Conservation (phyloP, 73 alveolate genomes). For the Paramecium bursaria region DNA sequence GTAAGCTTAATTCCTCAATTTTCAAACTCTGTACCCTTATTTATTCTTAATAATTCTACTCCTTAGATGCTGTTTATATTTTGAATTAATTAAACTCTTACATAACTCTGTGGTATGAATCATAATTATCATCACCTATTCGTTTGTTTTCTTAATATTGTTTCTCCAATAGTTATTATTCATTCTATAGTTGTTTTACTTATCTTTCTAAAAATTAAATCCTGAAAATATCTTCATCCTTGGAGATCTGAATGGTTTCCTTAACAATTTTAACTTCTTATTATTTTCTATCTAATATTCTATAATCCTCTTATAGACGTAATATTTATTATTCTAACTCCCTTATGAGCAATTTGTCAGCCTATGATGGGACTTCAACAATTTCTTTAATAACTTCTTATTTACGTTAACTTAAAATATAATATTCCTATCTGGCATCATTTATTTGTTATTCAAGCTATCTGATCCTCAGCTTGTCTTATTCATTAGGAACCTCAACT, state of each 20-base stretch:
- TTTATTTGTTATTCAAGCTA: constrained; percentile 10
- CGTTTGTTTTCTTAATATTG: not conserved
- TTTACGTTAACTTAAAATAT: constrained; percentile 1
- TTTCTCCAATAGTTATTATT: not conserved
- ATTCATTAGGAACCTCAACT: constrained; percentile 34
- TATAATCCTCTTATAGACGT: not conserved
- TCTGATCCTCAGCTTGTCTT: constrained; percentile 10
- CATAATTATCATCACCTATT: too few relatives aligned
- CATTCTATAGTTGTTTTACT: not conserved
- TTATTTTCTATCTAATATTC: not conserved
- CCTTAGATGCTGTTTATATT: too few relatives aligned
- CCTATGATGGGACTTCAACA: constrained; percentile 40
- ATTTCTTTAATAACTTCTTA: constrained; percentile 59
- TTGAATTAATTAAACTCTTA: not conserved
- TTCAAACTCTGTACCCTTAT: too few relatives aligned
- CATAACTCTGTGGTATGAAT: not conserved
- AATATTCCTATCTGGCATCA: not conserved
- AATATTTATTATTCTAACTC: constrained; percentile 19
- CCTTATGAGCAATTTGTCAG: constrained; percentile 5
- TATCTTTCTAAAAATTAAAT: constrained; percentile 17
- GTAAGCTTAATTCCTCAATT: too few relatives aligned
- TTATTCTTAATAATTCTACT: not conserved
- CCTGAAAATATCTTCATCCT: constrained; percentile 14
- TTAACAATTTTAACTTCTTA: constrained; percentile 27
- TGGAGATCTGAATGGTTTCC: constrained; percentile 17